phyloP scores from a whole-genome alignment of 2,329 filamentous ascomycete genomes.

The Escovopsis sp. region DNA sequence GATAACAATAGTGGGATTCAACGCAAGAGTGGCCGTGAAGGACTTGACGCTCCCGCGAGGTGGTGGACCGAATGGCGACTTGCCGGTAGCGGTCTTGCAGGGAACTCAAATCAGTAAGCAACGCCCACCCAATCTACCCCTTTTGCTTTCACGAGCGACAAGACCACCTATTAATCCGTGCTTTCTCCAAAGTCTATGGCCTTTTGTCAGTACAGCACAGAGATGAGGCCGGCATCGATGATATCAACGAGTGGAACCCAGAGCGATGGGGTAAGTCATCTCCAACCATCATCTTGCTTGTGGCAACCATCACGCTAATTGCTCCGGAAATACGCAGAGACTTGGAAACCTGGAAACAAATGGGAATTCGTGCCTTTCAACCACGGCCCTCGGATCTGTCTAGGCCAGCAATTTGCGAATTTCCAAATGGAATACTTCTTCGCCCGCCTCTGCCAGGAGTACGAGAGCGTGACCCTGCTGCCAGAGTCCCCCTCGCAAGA shows the following conservation, averaged over 20 bases:
- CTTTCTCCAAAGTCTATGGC: background rate
- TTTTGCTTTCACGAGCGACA: background rate
- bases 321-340: background rate
- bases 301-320: background rate
- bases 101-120: background rate
- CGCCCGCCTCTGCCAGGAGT: conserved; percentile 19
- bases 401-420: conserved; percentile 27
- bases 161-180: background rate
- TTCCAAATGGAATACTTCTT: conserved; percentile 24
- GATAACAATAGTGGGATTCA: background rate
- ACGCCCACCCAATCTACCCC: background rate
- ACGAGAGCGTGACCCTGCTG: conserved; percentile 7
- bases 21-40: background rate
- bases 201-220: background rate
- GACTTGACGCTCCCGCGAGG: background rate
- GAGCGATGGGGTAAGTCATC: background rate
- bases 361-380: conserved; percentile 30
- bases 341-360: background rate
- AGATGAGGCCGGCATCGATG: background rate
- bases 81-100: background rate
- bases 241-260: background rate
- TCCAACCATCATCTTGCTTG: no score
- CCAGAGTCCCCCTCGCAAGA: background rate
- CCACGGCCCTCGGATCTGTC: conserved; percentile 27
- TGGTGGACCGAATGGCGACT: background rate